A percentile compares a stretch with the other conserved stretches of the same genome.
Conservation (phyloP, 1,284 basidiomycete genomes). For the Ganoderma sinense region DNA sequence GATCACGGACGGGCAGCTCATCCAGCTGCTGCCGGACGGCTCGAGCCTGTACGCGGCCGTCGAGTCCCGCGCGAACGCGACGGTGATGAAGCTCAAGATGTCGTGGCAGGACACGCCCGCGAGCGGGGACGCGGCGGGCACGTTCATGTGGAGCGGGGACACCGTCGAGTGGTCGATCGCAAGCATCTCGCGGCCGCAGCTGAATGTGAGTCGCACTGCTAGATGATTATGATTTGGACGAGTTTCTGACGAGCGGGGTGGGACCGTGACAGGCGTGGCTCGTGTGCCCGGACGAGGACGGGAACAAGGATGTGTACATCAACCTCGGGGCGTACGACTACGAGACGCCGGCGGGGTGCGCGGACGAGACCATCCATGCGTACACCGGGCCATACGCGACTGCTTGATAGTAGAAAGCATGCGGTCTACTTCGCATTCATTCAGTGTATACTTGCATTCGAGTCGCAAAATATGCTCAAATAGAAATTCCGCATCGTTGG, state of each 20-base stretch:
- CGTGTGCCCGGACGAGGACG: slow-evolving; percentile 57
- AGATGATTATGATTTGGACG: neutral
- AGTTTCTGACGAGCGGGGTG: neutral
- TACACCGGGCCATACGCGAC: slow-evolving; percentile 59
- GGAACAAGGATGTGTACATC: slow-evolving; percentile 57
- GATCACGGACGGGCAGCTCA: slow-evolving; percentile 59
- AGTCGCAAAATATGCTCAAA: too few relatives aligned
- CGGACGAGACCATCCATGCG: slow-evolving; percentile 69
- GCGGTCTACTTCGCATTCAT: neutral
- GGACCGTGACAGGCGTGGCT: slow-evolving; percentile 52
- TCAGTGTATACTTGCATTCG: neutral
- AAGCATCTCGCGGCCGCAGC: slow-evolving; percentile 54
- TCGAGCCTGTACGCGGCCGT: slow-evolving; percentile 57
- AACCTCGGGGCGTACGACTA: slow-evolving; percentile 67
- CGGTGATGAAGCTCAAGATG: slow-evolving; percentile 56
- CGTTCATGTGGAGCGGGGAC: slow-evolving; percentile 62
- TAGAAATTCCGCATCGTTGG: too few relatives aligned
- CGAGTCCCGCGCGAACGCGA: slow-evolving; percentile 53
- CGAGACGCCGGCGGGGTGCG: slow-evolving; percentile 64
- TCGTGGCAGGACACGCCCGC: slow-evolving; percentile 57
- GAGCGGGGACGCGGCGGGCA: slow-evolving; percentile 47
- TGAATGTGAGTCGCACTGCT: slow-evolving; percentile 51
- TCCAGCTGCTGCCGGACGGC: slow-evolving; percentile 52
- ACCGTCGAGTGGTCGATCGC: slow-evolving; percentile 62
- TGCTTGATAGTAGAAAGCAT: slow-evolving; percentile 26